Evolutionary conservation across 306 rosid species (phyloP).

Genomic region (Quercus dentata): DNA sequence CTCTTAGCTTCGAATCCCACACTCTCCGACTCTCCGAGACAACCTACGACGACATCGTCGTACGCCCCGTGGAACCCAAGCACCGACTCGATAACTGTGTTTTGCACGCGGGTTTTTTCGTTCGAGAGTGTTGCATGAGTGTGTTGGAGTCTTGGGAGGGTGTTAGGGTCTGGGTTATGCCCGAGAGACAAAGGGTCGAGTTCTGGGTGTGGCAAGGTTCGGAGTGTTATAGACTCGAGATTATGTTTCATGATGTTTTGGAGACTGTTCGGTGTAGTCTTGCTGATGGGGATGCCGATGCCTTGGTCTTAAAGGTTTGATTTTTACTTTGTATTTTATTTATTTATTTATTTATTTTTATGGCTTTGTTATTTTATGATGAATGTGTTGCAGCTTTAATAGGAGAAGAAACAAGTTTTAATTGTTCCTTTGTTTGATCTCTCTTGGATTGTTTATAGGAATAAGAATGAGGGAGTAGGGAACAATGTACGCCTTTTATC

Average conservation of each 20-base stretch:
- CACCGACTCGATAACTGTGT: conserved; percentile 38
- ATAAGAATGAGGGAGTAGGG: too few relatives aligned
- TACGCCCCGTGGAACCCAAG: conserved; percentile 37
- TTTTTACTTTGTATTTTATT: too few relatives aligned
- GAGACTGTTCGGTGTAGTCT: too few relatives aligned
- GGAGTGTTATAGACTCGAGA: conserved; percentile 57
- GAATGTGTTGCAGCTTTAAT: neutral
- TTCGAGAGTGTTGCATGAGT: conserved; percentile 36
- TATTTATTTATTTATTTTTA: too few relatives aligned
- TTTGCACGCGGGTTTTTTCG: conserved; percentile 54
- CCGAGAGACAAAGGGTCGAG: conserved; percentile 62
- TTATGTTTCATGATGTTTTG: conserved; percentile 63
- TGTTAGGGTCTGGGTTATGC: conserved; percentile 64
- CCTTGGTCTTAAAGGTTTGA: too few relatives aligned
- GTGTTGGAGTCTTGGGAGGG: conserved; percentile 62
- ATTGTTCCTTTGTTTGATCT: too few relatives aligned
- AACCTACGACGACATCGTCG: conserved; percentile 51
- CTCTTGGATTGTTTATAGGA: too few relatives aligned
- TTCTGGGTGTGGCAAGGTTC: conserved; percentile 44
- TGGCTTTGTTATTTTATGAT: neutral
- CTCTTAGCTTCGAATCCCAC: conserved; percentile 46
- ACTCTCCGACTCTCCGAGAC: conserved; percentile 41
- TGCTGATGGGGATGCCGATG: too few relatives aligned
- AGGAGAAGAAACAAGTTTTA: too few relatives aligned
- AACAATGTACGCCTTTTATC: too few relatives aligned